phyloP scores from a whole-genome alignment of 2,329 filamentous ascomycete species.

The Endothia cerciana region DNA sequence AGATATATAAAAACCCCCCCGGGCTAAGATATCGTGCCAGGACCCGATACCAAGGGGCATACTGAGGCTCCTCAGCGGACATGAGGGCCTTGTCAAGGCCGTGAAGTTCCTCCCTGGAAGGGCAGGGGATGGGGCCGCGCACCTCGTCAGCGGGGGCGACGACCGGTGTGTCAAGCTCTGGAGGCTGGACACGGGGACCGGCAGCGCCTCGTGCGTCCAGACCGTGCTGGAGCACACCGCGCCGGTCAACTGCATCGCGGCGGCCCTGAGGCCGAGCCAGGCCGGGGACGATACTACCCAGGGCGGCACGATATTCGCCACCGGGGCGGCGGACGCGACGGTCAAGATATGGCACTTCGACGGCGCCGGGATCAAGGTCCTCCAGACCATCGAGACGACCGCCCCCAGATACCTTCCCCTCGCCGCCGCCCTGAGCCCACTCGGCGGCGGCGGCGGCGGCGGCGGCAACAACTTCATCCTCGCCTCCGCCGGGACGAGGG shows the following conservation, averaged over 20 bases:
- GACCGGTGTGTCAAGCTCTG: constrained; percentile 80
- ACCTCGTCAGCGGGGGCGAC: constrained; percentile 79
- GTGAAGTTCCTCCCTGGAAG: constrained; percentile 72
- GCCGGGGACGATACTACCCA: background rate
- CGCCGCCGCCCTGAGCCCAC: constrained; percentile 67
- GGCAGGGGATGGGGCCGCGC: constrained; percentile 49
- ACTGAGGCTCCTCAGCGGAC: constrained; percentile 69
- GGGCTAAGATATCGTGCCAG: constrained; percentile 34
- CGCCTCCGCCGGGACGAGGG: constrained; percentile 84
- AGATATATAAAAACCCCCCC: background rate
- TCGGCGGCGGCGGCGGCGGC: too few species aligned
- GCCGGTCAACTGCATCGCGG: constrained; percentile 72
- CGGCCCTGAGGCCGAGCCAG: constrained; percentile 42
- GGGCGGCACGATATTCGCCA: constrained; percentile 61
- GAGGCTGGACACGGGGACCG: constrained; percentile 45
- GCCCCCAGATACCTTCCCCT: constrained; percentile 81
- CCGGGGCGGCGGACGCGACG: constrained; percentile 80
- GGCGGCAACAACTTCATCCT: constrained; percentile 62
- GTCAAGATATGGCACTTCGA: constrained; percentile 71
- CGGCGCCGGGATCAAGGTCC: constrained; percentile 50
- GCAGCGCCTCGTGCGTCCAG: constrained; percentile 49
- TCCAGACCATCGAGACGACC: constrained; percentile 71
- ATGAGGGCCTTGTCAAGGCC: constrained; percentile 79
- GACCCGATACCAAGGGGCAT: constrained; percentile 58
- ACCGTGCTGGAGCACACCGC: constrained; percentile 70